Evolutionary conservation across 2,329 filamentous ascomycete genomes (phyloP).

Genomic region (Trichocomaceae sp.): DNA sequence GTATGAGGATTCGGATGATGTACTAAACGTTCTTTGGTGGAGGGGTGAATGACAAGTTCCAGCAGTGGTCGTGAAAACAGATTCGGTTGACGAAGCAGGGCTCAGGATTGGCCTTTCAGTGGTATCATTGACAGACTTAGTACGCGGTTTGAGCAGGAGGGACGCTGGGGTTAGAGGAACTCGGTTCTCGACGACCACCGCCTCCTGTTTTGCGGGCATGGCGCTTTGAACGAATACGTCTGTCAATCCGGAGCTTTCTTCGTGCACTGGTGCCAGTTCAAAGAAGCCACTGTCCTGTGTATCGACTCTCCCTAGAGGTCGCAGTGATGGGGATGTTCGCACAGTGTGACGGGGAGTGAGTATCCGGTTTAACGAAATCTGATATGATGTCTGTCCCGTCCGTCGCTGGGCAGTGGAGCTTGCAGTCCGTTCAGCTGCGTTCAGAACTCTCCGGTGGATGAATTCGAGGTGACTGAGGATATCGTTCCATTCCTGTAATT

Average conservation of each 20-base stretch:
- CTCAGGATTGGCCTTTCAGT: not conserved
- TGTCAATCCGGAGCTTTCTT: constrained; percentile 1
- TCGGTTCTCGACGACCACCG: not conserved
- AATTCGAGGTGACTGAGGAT: constrained; percentile 14
- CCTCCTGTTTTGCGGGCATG: not conserved
- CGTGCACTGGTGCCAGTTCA: constrained; percentile 4
- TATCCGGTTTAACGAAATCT: constrained; percentile 5
- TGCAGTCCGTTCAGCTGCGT: constrained; percentile 13
- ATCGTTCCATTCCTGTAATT: constrained; percentile 12
- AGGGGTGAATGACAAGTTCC: not conserved
- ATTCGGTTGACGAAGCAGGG: constrained; percentile 3
- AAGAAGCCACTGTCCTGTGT: constrained; percentile 9
- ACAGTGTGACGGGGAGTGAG: constrained; percentile 1
- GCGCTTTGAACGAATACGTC: constrained; percentile 3
- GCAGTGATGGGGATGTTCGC: constrained; percentile 1
- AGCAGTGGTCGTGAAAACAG: not conserved
- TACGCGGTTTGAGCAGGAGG: not conserved
- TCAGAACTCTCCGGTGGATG: constrained; percentile 12
- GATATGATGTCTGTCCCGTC: constrained; percentile 5
- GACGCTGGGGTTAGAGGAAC: not conserved
- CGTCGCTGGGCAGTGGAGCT: constrained; percentile 12
- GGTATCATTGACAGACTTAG: not conserved
- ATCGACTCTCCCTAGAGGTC: constrained; percentile 2
- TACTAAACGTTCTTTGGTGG: not conserved
- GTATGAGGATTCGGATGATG: constrained; percentile 3